Evolutionary conservation across 257 asterid species (phyloP), one percentile per base, ranked within the genome.

Genomic region (Nicotiana obtusifolia): DNA sequence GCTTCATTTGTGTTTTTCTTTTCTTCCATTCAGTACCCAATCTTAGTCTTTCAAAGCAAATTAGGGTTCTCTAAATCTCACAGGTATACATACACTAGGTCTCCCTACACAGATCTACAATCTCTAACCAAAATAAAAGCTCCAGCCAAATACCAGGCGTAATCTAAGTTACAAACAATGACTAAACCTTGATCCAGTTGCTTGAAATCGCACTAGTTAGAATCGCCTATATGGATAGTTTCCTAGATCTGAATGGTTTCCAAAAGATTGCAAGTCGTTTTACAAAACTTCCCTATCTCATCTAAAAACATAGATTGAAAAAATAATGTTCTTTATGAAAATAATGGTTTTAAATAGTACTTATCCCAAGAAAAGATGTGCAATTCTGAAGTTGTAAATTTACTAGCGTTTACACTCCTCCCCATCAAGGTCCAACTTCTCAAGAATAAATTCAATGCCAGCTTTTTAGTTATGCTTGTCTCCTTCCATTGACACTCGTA

Each of bases 381-480:
- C 33, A 69, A 52, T 52, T 52, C 16, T 69, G 59, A 41, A 44
- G 78, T 17, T 22, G 59, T 44, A 71, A 13, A 73, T 44, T 44
- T 47, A 5, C 30, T 73, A 24, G 41, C 61, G 22, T 73, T 73
- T 14, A 73, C 41, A 73, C 60, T 24, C 79, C 20, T n/a, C 47
- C 49, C 37, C 61, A 73, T 47, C 37, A 49, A 44, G 35, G 78
- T 73, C 37, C 78, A 71, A 73, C 61, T 47, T 73, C 78, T 44
- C 78, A 73, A 73, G 78, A 73, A 73, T 47, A 54, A 52, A 73
- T 24, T 8, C 79, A 73, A 24, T 7, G 37, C 35, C 78, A 69
- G 30, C 41, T 2, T 47, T 73, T 44, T 15, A 73, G 16, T 19
- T 47, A 31, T 14, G 15, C 24, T 47, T 47, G 44, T 14, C 19